Percentiles rank a stretch among this genome's conserved stretches.
Evolutionary conservation across 257 asterid genomes (phyloP).

Genomic region (Solanum rostratum): DNA sequence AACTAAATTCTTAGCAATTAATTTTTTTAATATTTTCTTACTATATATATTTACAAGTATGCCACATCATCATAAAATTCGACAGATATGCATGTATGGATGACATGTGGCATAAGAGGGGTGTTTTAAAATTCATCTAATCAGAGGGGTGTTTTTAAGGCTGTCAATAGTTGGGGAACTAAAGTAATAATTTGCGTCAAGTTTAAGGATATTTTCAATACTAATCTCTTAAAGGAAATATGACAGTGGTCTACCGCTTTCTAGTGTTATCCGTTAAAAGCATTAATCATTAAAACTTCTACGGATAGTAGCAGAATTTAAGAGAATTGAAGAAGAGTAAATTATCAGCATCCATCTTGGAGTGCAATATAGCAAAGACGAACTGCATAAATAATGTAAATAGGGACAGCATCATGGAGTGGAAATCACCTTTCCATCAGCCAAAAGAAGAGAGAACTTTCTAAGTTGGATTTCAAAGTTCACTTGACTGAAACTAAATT

Average conservation of each 20-base stretch:
- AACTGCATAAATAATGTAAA: not conserved
- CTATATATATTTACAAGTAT: too few relatives aligned
- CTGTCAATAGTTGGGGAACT: too few relatives aligned
- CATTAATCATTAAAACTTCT: not conserved
- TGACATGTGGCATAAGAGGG: too few relatives aligned
- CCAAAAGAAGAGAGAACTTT: slow-evolving; percentile 59
- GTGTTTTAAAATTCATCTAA: too few relatives aligned
- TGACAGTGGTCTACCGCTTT: not conserved
- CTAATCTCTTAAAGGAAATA: not conserved
- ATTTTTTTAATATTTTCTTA: too few relatives aligned
- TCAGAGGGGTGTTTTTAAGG: too few relatives aligned
- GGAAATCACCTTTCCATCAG: slow-evolving; percentile 67
- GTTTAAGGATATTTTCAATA: too few relatives aligned
- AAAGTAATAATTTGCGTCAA: too few relatives aligned
- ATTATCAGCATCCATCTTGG: not conserved
- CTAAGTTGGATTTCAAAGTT: slow-evolving; percentile 43
- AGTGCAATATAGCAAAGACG: not conserved
- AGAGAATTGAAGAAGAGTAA: not conserved
- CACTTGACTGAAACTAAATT: slow-evolving; percentile 28
- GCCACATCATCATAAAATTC: too few relatives aligned
- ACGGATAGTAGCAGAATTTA: not conserved
- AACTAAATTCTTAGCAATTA: too few relatives aligned
- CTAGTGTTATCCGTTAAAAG: not conserved
- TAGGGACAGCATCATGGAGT: not conserved
- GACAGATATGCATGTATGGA: too few relatives aligned